Evolutionary conservation across 129 eudicot genomes (phyloP).

Genomic region (Artemisia tridentata): DNA sequence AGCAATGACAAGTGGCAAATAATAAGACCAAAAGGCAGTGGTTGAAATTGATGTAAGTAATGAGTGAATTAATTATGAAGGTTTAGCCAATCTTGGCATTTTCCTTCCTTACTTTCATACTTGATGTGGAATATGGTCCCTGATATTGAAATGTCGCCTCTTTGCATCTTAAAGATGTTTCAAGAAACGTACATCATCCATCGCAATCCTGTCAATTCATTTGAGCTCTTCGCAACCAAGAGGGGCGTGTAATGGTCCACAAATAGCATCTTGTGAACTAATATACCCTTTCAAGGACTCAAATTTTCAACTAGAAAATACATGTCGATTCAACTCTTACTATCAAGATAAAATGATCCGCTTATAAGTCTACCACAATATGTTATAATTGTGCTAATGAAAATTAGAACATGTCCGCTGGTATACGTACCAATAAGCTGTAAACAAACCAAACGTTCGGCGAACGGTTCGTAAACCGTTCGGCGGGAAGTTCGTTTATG

Average conservation of each 20-base stretch:
- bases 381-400: too few relatives aligned
- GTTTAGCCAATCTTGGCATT: constrained; percentile 13
- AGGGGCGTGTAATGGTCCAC: constrained; percentile 22
- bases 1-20: constrained; percentile 19
- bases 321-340: too few relatives aligned
- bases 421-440: too few relatives aligned
- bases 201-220: constrained; percentile 24
- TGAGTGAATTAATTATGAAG: constrained; percentile 15
- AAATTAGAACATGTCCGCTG: too few relatives aligned
- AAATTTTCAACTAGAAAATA: neutral
- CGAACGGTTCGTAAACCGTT: too few relatives aligned
- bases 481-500: too few relatives aligned
- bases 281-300: constrained; percentile 8
- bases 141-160: constrained; percentile 19
- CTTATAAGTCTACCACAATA: too few relatives aligned
- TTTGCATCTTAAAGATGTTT: constrained; percentile 24
- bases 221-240: neutral
- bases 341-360: too few relatives aligned
- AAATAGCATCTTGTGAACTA: constrained; percentile 20
- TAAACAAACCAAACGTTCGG: too few relatives aligned
- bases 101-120: constrained; percentile 8
- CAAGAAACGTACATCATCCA: constrained; percentile 22
- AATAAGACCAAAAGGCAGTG: constrained; percentile 23
- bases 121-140: constrained; percentile 30
- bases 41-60: constrained; percentile 22